Evolutionary conservation across 108 stramenopile genomes (phyloP).

Genomic region (Skeletonema costatum): DNA sequence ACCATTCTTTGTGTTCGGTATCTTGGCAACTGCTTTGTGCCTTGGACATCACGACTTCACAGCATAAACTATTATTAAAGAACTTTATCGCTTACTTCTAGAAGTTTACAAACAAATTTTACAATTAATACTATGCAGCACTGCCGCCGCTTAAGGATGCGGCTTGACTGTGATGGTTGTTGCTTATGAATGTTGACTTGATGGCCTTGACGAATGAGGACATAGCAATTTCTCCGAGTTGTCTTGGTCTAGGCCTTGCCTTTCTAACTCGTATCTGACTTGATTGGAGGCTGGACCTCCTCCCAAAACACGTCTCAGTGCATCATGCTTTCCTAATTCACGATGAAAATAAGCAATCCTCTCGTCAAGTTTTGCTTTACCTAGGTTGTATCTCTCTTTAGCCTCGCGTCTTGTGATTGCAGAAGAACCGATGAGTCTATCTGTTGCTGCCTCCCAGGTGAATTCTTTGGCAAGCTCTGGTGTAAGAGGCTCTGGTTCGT

Average conservation of each 20-base stretch:
- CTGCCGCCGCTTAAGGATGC: background rate
- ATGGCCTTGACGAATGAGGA: slow-evolving; percentile 66
- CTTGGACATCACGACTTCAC: slow-evolving; percentile 90
- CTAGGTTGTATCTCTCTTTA: slow-evolving; percentile 49
- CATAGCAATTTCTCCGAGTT: slow-evolving; percentile 49
- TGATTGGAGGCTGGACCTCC: slow-evolving; percentile 73
- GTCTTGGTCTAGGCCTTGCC: slow-evolving; percentile 31
- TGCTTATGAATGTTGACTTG: slow-evolving; percentile 38
- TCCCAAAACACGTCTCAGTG: slow-evolving; percentile 67
- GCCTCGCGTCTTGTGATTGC: slow-evolving; percentile 74
- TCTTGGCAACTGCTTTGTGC: slow-evolving; percentile 90
- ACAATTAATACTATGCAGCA: too few relatives aligned
- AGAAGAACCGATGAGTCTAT: slow-evolving; percentile 67
- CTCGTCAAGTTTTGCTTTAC: slow-evolving; percentile 67
- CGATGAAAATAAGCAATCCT: slow-evolving; percentile 80
- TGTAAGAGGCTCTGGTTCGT: slow-evolving; percentile 75
- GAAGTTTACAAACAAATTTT: too few relatives aligned
- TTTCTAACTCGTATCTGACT: slow-evolving; percentile 57
- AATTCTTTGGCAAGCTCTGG: slow-evolving; percentile 61
- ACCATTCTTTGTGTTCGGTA: slow-evolving; percentile 96
- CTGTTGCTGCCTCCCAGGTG: slow-evolving; percentile 87
- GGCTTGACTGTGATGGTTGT: background rate
- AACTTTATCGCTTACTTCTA: background rate
- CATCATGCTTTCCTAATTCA: slow-evolving; percentile 76
- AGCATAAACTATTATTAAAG: slow-evolving; percentile 8